Percentiles rank a stretch among this genome's conserved stretches.
These are phyloP conservation scores for Staphylotrichum tortipilum DNA, from an alignment of 495 filamentous ascomycete species.

Conservation along the genomic window DNA sequence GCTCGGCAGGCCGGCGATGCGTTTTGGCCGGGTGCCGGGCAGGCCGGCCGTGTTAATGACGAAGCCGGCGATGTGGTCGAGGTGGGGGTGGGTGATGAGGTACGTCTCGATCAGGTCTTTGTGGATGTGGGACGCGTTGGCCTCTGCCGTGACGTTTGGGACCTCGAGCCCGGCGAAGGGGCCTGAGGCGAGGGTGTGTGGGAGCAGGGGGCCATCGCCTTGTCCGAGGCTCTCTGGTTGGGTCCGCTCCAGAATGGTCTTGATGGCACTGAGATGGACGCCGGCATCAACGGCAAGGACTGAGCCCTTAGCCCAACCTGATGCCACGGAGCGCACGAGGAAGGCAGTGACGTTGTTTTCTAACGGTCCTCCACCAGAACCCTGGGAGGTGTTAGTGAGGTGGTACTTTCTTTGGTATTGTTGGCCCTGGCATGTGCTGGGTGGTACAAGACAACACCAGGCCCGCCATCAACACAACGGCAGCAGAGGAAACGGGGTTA, in stretches of 20 bases:
- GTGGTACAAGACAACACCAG: no score
- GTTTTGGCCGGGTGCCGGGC: constrained; percentile 65
- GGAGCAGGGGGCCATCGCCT: constrained; percentile 19
- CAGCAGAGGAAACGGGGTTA: no score
- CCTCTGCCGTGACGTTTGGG: constrained; percentile 49
- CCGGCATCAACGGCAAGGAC: constrained; percentile 87
- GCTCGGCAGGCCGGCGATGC: constrained; percentile 71
- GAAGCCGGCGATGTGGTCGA: constrained; percentile 87
- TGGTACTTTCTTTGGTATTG: no score
- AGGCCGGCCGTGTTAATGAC: constrained; percentile 86
- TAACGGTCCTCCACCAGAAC: constrained; percentile 79
- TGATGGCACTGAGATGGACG: constrained; percentile 77
- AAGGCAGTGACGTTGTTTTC: constrained; percentile 87
- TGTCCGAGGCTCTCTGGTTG: constrained; percentile 39
- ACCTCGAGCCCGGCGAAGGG: constrained; percentile 73
- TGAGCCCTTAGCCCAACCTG: constrained; percentile 69
- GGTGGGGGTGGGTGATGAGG: constrained; percentile 87
- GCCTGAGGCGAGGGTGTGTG: constrained; percentile 32
- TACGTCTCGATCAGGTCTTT: constrained; percentile 73
- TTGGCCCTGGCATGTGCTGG: no score
- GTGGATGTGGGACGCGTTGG: constrained; percentile 74
- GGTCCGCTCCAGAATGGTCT: constrained; percentile 52
- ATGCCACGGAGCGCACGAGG: constrained; percentile 71
- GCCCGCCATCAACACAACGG: no score
- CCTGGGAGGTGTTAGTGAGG: constrained; percentile 46